Conservation (phyloP, 2,329 filamentous ascomycete genomes). For the Nemania sp. region DNA sequence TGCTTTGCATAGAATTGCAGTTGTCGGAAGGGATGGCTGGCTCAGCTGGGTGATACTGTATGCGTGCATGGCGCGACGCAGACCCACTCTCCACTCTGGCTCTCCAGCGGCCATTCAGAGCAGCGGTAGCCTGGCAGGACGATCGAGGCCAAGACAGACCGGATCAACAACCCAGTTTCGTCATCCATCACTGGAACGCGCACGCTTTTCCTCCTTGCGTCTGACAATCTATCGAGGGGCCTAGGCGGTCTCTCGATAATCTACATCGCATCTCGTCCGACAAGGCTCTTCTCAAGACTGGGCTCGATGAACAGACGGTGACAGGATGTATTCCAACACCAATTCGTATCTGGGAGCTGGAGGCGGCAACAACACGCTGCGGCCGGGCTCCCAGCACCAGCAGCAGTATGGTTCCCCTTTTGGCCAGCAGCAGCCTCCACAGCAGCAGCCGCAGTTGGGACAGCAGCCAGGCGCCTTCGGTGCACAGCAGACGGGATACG, state of each 20-base stretch:
- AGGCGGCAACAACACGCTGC: conserved; percentile 70
- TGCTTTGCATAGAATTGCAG: too few species aligned
- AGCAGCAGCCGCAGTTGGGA: conserved; percentile 48
- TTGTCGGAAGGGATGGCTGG: too few species aligned
- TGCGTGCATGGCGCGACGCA: too few species aligned
- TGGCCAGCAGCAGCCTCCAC: conserved; percentile 49
- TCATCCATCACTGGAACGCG: conserved; percentile 25
- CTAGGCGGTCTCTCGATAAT: conserved; percentile 29
- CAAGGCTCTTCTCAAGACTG: background rate
- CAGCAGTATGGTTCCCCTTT: conserved; percentile 60
- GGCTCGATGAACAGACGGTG: conserved; percentile 17
- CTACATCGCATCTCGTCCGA: conserved; percentile 1
- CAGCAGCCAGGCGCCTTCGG: conserved; percentile 60
- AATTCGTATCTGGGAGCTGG: conserved; percentile 85
- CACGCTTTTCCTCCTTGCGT: conserved; percentile 15
- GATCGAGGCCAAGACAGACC: conserved; percentile 21
- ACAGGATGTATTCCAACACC: conserved; percentile 83
- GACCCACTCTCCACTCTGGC: too few species aligned
- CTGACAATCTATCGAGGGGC: conserved; percentile 32
- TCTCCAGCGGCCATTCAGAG: too few species aligned
- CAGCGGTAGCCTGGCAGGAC: too few species aligned
- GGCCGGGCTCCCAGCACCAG: conserved; percentile 66
- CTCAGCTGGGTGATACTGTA: too few species aligned
- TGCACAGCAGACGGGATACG: conserved; percentile 64
- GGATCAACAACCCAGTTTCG: conserved; percentile 29